These are phyloP conservation scores for Phaffia rhodozyma DNA, from an alignment of 1,284 basidiomycete genomes.

Conservation along the genomic window DNA sequence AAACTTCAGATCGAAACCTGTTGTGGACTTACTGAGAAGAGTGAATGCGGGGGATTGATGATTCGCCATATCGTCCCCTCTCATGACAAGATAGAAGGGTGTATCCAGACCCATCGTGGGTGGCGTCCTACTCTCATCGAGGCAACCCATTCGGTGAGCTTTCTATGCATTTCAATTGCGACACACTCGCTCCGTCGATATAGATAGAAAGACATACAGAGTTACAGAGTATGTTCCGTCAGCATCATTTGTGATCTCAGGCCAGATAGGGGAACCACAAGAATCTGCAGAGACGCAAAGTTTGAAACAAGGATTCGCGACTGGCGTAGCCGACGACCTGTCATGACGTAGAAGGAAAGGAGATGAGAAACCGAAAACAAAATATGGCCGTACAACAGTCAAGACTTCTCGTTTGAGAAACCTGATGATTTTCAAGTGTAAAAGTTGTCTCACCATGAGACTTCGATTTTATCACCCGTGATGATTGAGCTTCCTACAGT, in stretches of 20 bases:
- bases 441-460: conserved; percentile 1
- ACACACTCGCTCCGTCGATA: no score
- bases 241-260: background rate
- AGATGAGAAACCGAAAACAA: background rate
- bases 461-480: background rate
- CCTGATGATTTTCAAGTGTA: background rate
- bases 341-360: background rate
- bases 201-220: background rate
- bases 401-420: background rate
- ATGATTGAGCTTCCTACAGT: background rate
- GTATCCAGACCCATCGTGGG: conserved; percentile 3
- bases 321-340: conserved; percentile 1
- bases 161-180: no score
- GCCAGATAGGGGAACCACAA: conserved; percentile 7
- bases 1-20: no score
- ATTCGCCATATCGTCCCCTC: conserved; percentile 7
- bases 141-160: background rate
- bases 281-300: background rate
- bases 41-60: background rate
- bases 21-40: background rate
- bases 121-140: background rate
- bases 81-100: conserved; percentile 6
- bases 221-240: background rate
- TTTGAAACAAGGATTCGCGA: background rate
- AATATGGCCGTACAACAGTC: background rate